Base-by-base conservation (phyloP, 1,139 yeast species). In the Hemisphaericaspora subhashii region DNA sequence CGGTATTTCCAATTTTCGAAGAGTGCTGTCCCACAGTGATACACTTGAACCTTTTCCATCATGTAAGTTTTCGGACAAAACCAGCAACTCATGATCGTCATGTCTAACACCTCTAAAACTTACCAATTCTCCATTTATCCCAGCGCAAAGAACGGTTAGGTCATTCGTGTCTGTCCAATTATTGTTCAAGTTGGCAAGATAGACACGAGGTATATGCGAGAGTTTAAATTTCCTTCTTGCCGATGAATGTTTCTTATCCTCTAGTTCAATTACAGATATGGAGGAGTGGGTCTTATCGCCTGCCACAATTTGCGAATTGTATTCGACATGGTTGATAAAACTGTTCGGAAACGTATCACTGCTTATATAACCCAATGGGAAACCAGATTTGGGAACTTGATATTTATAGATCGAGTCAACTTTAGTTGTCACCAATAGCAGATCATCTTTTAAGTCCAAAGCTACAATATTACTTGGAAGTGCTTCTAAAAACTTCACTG, bases 71-170 rank as follows among this genome's bases (percentile, higher is more conserved):
- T 16, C 11, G 5, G 35, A n/a, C 12, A 63, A 36, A 0, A 44
- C 40, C 1, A 32, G 32, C 28, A 50, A 38, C 33, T 52, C 62
- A 3, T 37, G 37, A 11, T 45, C 47, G 17, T 48, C 39, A 1
- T 46, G 37, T 1, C 38, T 16, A 3, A 55, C 43, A 3, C 53
- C 46, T 28, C 65, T 48, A 6, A 68, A 40, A 5, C 53, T 39
- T 5, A 64, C 58, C 4, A 78, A 50, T 39, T 77, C 81, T 1
- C 85, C 85, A 48, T 69, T 72, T 4, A 78, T 63, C 0, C 81
- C 72, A 13, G 65, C 74, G 38, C 70, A 59, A 2, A 79, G 46
- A 3, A 76, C 47, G 35, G 63, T 28, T n/a, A 36, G 21, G 11
- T 5, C 36, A 11, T 33, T 26, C 8, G 27, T 25, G 7, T 34